Percentiles rank a stretch among this genome's conserved stretches.
Evolutionary conservation across 805 yeast genomes (phyloP).

Genomic region (Kodamaea nitidulidarum): DNA sequence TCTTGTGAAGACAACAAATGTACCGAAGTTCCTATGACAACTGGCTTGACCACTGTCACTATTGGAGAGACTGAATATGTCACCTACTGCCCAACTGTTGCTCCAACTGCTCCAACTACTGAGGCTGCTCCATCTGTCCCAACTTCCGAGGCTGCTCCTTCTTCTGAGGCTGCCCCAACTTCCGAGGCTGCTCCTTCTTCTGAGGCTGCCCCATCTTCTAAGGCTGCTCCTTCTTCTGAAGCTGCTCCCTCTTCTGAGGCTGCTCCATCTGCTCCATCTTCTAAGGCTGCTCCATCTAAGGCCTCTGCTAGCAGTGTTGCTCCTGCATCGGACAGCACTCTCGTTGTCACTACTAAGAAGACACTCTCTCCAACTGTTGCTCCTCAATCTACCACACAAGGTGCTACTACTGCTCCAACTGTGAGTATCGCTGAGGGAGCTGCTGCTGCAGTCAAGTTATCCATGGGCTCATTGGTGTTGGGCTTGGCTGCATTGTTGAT

Average conservation of each 20-base stretch:
- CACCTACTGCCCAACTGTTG: slow-evolving; percentile 28
- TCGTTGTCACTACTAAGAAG: neutral
- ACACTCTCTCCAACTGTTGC: neutral
- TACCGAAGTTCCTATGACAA: slow-evolving; percentile 18
- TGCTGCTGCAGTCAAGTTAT: slow-evolving; percentile 7
- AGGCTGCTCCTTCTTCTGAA: slow-evolving; percentile 16
- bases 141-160: slow-evolving; percentile 15
- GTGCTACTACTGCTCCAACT: slow-evolving; percentile 1
- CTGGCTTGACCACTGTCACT: slow-evolving; percentile 35
- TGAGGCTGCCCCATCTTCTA: neutral
- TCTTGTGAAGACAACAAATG: slow-evolving; percentile 32
- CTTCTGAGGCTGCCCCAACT: neutral
- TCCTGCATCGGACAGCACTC: slow-evolving; percentile 11
- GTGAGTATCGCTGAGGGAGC: slow-evolving; percentile 6
- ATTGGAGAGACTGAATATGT: slow-evolving; percentile 27
- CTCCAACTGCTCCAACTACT: slow-evolving; percentile 13
- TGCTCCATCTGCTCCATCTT: neutral
- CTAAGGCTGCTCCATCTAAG: too few species aligned
- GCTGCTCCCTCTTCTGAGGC: slow-evolving; percentile 13
- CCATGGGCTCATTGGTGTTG: slow-evolving; percentile 8
- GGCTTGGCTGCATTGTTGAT: slow-evolving; percentile 9
- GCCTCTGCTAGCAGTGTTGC: slow-evolving; percentile 30
- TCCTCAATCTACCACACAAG: slow-evolving; percentile 5
- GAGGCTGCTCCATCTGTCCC: slow-evolving; percentile 16
- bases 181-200: too few species aligned